Evolutionary conservation across 108 stramenopile genomes (phyloP).

Genomic region (Epithemia pelagica): DNA sequence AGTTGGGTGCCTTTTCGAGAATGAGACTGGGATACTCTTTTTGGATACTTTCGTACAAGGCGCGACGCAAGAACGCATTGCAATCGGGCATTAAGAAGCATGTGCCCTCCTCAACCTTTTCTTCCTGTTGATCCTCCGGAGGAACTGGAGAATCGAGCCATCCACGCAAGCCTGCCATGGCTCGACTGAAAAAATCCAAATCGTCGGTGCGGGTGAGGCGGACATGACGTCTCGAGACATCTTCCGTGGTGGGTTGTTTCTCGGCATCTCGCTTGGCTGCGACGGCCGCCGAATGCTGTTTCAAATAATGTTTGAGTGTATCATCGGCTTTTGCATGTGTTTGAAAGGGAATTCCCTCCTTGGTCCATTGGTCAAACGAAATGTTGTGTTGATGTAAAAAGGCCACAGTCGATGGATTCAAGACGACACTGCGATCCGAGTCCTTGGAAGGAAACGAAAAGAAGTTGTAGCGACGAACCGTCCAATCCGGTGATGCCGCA

Average conservation of each 20-base stretch:
- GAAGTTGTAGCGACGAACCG: conserved; percentile 58
- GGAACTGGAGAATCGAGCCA: conserved; percentile 67
- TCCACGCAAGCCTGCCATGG: conserved; percentile 71
- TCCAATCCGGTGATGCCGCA: no score
- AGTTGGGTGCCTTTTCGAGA: conserved; percentile 35
- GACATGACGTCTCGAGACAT: conserved; percentile 12
- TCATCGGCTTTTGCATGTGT: conserved; percentile 28
- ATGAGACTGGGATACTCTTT: conserved; percentile 63
- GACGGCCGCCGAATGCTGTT: conserved; percentile 19
- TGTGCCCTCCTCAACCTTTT: conserved; percentile 26
- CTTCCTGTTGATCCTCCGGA: conserved; percentile 9
- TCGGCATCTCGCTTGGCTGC: not conserved
- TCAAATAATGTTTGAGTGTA: conserved; percentile 30
- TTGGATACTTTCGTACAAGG: conserved; percentile 72
- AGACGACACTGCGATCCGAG: conserved; percentile 37
- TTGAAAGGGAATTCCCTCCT: conserved; percentile 55
- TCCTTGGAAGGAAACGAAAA: conserved; percentile 57
- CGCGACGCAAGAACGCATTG: conserved; percentile 72
- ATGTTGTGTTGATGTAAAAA: conserved; percentile 66
- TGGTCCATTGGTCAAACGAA: conserved; percentile 53
- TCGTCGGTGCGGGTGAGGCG: conserved; percentile 29
- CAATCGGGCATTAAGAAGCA: conserved; percentile 59
- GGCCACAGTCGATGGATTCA: conserved; percentile 55
- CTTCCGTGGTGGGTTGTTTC: conserved; percentile 1
- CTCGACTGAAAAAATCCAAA: conserved; percentile 49